Evolutionary conservation across 2,329 filamentous ascomycete species (phyloP).

Genomic region (Sarocladiaceae sp.): DNA sequence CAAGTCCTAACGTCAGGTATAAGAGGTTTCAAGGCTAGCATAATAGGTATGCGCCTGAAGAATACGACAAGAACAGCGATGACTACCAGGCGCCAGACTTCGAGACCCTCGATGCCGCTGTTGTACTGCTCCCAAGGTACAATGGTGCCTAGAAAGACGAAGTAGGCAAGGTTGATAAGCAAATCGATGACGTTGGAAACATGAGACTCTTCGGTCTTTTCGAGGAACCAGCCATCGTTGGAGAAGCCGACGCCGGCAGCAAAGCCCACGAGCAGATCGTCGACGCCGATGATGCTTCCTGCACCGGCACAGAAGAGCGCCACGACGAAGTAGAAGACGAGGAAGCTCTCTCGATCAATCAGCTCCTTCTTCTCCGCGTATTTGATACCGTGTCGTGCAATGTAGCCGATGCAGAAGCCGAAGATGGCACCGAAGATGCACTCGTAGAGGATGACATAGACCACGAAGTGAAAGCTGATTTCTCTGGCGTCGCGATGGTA

Average conservation of each 20-base stretch:
- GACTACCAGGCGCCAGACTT: slow-evolving; percentile 86
- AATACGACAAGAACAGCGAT: slow-evolving; percentile 90
- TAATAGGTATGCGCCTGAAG: slow-evolving; percentile 92
- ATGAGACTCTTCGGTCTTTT: slow-evolving; percentile 97
- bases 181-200: slow-evolving; percentile 99
- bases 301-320: slow-evolving; percentile 94
- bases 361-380: slow-evolving; percentile 75
- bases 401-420: slow-evolving; percentile 82
- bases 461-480: slow-evolving; percentile 81
- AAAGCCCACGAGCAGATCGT: slow-evolving; percentile 92
- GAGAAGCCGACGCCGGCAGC: slow-evolving; percentile 97
- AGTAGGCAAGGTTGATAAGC: slow-evolving; percentile 93
- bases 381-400: slow-evolving; percentile 85
- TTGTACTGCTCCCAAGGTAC: slow-evolving; percentile 96
- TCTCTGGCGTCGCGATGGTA: slow-evolving; percentile 63
- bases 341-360: slow-evolving; percentile 93
- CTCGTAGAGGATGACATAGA: slow-evolving; percentile 87
- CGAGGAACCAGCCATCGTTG: slow-evolving; percentile 97
- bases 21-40: slow-evolving; percentile 82
- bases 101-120: slow-evolving; percentile 62
- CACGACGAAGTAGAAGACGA: slow-evolving; percentile 97
- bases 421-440: slow-evolving; percentile 89
- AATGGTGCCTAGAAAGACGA: slow-evolving; percentile 95
- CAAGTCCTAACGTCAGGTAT: slow-evolving; percentile 98
- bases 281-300: slow-evolving; percentile 82